A percentile compares a stretch with the other conserved stretches of the same genome.
Evolutionary conservation across 108 stramenopile species (phyloP).

Genomic region (Cyclotella baltica): DNA sequence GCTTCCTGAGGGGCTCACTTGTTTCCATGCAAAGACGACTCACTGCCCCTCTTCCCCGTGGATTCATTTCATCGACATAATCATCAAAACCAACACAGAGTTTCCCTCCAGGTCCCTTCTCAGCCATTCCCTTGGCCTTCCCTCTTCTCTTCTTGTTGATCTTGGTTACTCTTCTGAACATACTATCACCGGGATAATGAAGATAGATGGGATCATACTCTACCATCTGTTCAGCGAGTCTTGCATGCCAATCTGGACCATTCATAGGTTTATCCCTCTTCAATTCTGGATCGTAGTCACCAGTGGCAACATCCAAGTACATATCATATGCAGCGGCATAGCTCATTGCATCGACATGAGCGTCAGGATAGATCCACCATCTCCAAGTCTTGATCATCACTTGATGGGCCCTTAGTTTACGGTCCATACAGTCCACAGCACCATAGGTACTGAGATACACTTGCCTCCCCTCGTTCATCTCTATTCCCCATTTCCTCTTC

Average conservation of each 20-base stretch:
- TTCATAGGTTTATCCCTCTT: neutral
- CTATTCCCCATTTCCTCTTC: neutral
- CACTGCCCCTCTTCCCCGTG: no score
- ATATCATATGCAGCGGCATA: neutral
- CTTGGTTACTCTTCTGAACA: neutral
- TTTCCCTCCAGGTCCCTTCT: no score
- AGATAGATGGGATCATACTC: neutral
- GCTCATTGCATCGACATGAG: neutral
- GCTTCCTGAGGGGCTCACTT: no score
- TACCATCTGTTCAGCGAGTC: neutral
- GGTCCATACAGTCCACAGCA: neutral
- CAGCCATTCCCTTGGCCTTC: no score
- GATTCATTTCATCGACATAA: no score
- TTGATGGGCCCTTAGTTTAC: neutral
- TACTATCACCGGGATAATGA: neutral
- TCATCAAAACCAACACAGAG: no score
- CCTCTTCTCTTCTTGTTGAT: neutral
- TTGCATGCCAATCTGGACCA: neutral
- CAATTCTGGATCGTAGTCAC: neutral
- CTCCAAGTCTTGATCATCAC: neutral
- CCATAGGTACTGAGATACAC: neutral
- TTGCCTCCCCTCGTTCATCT: neutral
- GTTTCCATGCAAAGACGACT: no score
- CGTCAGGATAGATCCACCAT: neutral
- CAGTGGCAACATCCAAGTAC: neutral